phyloP scores from a whole-genome alignment of 176 grass and related monocot species.

The Carex littledalei region DNA sequence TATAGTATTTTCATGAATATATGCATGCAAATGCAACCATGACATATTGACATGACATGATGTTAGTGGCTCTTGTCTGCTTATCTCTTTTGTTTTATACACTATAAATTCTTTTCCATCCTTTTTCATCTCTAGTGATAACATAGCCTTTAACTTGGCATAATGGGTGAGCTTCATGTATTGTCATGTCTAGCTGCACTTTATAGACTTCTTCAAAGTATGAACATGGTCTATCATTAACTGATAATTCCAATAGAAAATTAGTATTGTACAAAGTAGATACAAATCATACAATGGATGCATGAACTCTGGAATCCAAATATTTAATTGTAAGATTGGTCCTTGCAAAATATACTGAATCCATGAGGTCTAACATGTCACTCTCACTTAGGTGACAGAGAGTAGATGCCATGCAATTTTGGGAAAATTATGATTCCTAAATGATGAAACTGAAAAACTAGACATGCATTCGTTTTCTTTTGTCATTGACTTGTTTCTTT shows the following conservation, averaged over 20 bases:
- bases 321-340: neutral
- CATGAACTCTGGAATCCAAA: neutral
- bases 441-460: slow-evolving; percentile 2
- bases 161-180: slow-evolving; percentile 29
- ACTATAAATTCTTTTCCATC: neutral
- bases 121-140: slow-evolving; percentile 24
- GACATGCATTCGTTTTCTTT: neutral
- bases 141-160: slow-evolving; percentile 32
- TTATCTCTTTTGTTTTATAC: slow-evolving; percentile 17
- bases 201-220: neutral
- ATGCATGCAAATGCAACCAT: neutral
- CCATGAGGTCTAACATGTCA: neutral
- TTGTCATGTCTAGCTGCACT: slow-evolving; percentile 44
- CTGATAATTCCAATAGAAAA: neutral
- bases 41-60: neutral
- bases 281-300: neutral
- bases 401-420: slow-evolving; percentile 6
- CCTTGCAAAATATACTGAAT: neutral
- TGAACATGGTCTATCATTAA: neutral
- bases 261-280: neutral
- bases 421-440: slow-evolving; percentile 10
- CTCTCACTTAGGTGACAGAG: neutral
- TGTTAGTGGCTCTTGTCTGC: slow-evolving; percentile 31
- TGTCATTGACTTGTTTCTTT: slow-evolving; percentile 5
- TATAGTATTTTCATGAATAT: neutral